Evolutionary conservation across 2,329 filamentous ascomycete genomes (phyloP).

Genomic region (Colletotrichum filicis): DNA sequence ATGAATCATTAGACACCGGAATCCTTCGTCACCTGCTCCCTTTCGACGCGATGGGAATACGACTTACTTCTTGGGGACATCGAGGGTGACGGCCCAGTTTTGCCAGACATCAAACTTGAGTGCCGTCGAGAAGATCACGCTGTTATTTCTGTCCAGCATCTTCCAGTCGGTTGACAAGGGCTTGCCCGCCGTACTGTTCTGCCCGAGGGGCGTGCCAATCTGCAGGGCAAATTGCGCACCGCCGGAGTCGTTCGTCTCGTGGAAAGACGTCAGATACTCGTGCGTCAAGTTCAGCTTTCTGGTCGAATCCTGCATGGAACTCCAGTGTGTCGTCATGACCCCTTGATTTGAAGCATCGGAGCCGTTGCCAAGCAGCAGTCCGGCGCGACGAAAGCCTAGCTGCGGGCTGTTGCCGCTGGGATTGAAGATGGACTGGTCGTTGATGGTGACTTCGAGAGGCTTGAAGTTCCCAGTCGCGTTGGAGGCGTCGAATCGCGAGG

Average conservation of each 20-base stretch:
- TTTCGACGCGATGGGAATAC: neutral
- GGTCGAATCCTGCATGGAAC: slow-evolving; percentile 61
- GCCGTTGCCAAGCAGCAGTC: slow-evolving; percentile 54
- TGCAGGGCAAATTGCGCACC: slow-evolving; percentile 65
- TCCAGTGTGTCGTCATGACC: slow-evolving; percentile 71
- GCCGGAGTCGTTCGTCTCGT: slow-evolving; percentile 57
- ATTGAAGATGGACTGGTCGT: slow-evolving; percentile 68
- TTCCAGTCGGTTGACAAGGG: slow-evolving; percentile 52
- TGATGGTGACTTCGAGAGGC: slow-evolving; percentile 65
- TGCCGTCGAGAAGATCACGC: slow-evolving; percentile 60
- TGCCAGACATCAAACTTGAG: slow-evolving; percentile 64
- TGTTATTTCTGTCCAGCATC: slow-evolving; percentile 58
- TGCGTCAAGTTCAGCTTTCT: slow-evolving; percentile 68
- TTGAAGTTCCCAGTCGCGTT: slow-evolving; percentile 43
- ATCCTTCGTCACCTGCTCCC: neutral
- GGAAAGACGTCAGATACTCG: slow-evolving; percentile 68
- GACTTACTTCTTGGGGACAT: slow-evolving; percentile 65
- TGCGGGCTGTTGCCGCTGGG: slow-evolving; percentile 58
- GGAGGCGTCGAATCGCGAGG: slow-evolving; percentile 53
- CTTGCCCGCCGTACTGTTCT: slow-evolving; percentile 37
- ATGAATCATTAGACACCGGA: neutral
- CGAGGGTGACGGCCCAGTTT: slow-evolving; percentile 70
- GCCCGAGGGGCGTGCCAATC: slow-evolving; percentile 61
- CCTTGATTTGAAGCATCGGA: slow-evolving; percentile 62
- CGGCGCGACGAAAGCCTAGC: slow-evolving; percentile 52